phyloP scores from a whole-genome alignment of 2,329 filamentous ascomycete genomes.

The Reticulascus tulasneorum region DNA sequence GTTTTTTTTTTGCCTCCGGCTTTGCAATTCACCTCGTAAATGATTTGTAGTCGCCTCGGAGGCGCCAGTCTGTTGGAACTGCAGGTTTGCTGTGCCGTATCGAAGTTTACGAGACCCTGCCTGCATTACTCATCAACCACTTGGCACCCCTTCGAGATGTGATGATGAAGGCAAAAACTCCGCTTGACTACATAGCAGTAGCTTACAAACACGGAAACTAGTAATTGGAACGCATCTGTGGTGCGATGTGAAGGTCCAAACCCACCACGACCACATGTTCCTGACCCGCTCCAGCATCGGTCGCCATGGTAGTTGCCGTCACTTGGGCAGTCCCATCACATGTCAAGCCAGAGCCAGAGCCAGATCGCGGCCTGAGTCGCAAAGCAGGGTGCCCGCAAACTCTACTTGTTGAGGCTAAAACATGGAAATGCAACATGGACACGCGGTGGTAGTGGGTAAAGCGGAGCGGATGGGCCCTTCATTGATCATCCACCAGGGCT shows the following conservation, averaged over 20 bases:
- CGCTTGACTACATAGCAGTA: not conserved
- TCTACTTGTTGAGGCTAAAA: conserved; percentile 1
- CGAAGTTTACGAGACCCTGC: too few species aligned
- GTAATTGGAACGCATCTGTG: too few species aligned
- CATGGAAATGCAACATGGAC: conserved; percentile 3
- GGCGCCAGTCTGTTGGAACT: too few species aligned
- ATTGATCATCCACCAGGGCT: too few species aligned
- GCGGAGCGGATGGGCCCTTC: conserved; percentile 6
- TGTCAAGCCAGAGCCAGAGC: conserved; percentile 5
- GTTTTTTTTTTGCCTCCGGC: not conserved
- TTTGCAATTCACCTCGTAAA: not conserved
- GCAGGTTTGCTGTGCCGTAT: too few species aligned
- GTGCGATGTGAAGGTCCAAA: not conserved
- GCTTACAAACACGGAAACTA: too few species aligned
- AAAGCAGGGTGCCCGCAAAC: too few species aligned
- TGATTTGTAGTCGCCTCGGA: too few species aligned
- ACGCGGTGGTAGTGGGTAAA: conserved; percentile 13
- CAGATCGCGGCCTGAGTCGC: too few species aligned
- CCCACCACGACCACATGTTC: not conserved
- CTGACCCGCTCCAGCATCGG: conserved; percentile 1
- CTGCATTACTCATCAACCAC: too few species aligned
- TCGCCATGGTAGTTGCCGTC: not conserved
- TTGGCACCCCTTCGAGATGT: not conserved
- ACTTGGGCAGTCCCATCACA: conserved; percentile 4
- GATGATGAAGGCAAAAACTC: conserved; percentile 3